phyloP scores from a whole-genome alignment of 805 yeast species.

The Monosporozyma yasuniensis region DNA sequence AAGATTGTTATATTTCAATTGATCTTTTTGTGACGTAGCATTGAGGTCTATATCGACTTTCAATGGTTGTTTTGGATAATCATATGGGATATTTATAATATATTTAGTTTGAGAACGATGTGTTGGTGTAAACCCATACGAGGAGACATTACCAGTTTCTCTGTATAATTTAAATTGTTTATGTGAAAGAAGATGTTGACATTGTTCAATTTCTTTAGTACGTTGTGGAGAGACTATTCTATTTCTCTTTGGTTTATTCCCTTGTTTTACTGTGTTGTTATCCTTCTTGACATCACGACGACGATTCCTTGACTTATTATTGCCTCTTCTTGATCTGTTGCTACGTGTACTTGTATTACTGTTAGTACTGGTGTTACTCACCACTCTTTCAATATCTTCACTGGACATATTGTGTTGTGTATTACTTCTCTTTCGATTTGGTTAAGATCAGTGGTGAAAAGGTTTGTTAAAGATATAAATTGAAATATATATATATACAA shows the following conservation, averaged over 20 bases:
- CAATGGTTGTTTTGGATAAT: constrained; percentile 20
- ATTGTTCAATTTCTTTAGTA: constrained; percentile 11
- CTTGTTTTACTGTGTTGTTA: neutral
- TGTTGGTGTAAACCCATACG: constrained; percentile 14
- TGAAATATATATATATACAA: neutral
- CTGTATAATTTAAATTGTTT: constrained; percentile 17
- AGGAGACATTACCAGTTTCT: constrained; percentile 15
- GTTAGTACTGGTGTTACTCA: neutral
- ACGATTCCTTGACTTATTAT: neutral
- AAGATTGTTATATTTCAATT: neutral
- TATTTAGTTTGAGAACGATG: constrained; percentile 7
- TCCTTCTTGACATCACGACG: neutral
- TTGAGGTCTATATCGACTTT: constrained; percentile 3
- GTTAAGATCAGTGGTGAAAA: too few species aligned
- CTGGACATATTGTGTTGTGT: neutral
- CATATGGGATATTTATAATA: constrained; percentile 15
- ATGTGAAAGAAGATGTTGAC: constrained; percentile 12
- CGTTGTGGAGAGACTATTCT: neutral
- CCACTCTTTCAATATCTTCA: neutral
- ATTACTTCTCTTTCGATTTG: too few species aligned
- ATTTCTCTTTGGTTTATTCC: neutral
- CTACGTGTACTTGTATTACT: neutral
- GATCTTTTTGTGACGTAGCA: neutral
- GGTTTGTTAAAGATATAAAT: neutral
- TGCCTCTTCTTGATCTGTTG: neutral